Evolutionary conservation across 2,329 filamentous ascomycete genomes (phyloP), one percentile per base, ranked within the genome.

Genomic region (Pseudohalonectria lignicola): DNA sequence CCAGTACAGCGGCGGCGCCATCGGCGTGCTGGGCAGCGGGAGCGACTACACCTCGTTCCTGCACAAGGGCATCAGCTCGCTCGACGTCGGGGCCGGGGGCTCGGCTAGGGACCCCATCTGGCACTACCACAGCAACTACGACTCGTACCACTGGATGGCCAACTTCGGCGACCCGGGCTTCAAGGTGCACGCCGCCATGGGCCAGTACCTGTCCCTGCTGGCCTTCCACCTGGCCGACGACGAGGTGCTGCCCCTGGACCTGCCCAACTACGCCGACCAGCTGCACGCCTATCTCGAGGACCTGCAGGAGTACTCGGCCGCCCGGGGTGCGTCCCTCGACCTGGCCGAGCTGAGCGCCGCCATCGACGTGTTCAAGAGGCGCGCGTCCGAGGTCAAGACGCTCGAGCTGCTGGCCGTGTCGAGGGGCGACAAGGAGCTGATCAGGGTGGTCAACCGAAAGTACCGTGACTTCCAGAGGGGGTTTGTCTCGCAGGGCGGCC

Each of bases 51-150:
- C 78, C 2, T 67, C 76, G 1, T 83, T 82, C 54, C 68, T 81
- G 39, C 76, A 82, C 49, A 76, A n/a, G 20, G 19, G 81, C 48
- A 64, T 67, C 30, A 57, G 54, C 32, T 55, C 62, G 3, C 53
- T 61, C 9, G 76, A 82, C 43, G 61, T 80, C 69, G 72, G 3
- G 76, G 76, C 30, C 70, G 75, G 30, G 64, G 26, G 19, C 33
- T 19, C 16, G 18, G 25, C 11, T 16, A 17, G 16, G 11, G 79
- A 32, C 19, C 36, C 36, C 0, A 62, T 85, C 6, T 85, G 82
- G 52, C 80, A 83, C 45, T 93, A 92, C 51, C 85, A 93, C 54
- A 74, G 75, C 44, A 92, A 92, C 59, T 93, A 88, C 53, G 86
- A 93, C 53, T 83, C 74, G 25, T 88, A 84, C 53, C 66, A 80